A percentile compares a stretch with the other conserved stretches of the same genome.
Conservation (phyloP, 345 rosid genomes). For the Eucalyptus shirleyi region DNA sequence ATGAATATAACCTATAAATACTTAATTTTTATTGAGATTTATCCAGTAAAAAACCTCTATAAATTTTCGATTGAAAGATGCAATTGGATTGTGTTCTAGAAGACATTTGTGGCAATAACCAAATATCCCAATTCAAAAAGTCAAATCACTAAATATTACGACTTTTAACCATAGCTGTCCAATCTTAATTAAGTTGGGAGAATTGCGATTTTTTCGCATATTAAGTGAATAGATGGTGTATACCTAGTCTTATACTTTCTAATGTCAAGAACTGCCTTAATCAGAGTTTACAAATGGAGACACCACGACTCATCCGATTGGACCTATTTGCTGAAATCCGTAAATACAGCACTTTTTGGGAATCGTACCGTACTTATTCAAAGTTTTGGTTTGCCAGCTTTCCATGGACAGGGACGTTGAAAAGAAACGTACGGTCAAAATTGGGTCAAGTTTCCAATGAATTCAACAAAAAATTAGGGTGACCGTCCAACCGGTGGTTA, state of each 20-base stretch:
- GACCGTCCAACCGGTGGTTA: background rate
- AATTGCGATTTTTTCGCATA: rapidly evolving
- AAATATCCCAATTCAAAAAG: rapidly evolving
- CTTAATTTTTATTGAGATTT: background rate
- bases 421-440: background rate
- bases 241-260: background rate
- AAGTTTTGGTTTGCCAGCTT: background rate
- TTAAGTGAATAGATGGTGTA: background rate
- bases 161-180: background rate
- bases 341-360: background rate
- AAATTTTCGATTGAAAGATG: background rate
- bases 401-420: background rate
- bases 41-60: background rate
- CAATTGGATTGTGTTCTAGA: background rate
- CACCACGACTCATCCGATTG: background rate
- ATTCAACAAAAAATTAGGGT: background rate
- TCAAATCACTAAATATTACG: rapidly evolving
- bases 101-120: background rate
- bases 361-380: background rate
- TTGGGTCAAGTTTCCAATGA: background rate
- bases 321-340: background rate
- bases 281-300: background rate
- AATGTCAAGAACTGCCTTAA: background rate
- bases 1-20: background rate
- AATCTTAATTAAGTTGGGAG: rapidly evolving